phyloP scores from a whole-genome alignment of 352 stramenopile species.

The Lagenidium sp. region DNA sequence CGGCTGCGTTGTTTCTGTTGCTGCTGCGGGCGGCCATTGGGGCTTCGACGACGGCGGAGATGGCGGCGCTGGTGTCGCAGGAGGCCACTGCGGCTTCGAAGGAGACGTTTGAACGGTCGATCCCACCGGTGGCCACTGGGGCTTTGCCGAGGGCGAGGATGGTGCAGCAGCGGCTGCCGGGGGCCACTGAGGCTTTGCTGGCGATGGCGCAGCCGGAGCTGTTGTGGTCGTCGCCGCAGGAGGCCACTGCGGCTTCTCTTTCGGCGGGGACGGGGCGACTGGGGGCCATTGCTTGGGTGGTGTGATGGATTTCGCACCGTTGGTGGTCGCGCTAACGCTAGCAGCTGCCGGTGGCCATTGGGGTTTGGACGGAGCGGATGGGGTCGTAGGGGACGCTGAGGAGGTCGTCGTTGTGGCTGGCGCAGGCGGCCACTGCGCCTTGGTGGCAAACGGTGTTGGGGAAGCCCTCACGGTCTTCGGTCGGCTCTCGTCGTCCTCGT shows the following conservation, averaged over 20 bases:
- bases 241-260: slow-evolving; percentile 32
- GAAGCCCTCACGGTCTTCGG: too few species aligned
- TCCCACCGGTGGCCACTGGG: slow-evolving; percentile 17
- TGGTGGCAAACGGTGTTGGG: slow-evolving; percentile 3
- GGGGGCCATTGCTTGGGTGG: slow-evolving; percentile 9
- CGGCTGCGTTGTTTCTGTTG: too few species aligned
- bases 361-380: slow-evolving; percentile 14
- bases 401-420: slow-evolving; percentile 2
- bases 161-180: background rate
- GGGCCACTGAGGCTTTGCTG: slow-evolving; percentile 15
- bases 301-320: slow-evolving; percentile 26
- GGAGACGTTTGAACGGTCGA: background rate
- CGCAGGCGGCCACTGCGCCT: slow-evolving; percentile 18
- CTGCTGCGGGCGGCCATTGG: slow-evolving; percentile 32
- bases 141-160: slow-evolving; percentile 1
- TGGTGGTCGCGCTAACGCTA: slow-evolving; percentile 9
- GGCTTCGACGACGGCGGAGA: slow-evolving; percentile 19
- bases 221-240: slow-evolving; percentile 18
- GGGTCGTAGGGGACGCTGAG: slow-evolving; percentile 2
- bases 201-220: background rate
- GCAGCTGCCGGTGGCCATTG: slow-evolving; percentile 26
- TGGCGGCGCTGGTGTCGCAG: slow-evolving; percentile 1
- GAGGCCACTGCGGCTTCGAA: slow-evolving; percentile 21
- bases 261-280: slow-evolving; percentile 1
- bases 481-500: slow-evolving; percentile 10